Evolutionary conservation across 441 rosid genomes (phyloP).

Genomic region (Rhodomyrtus psidioides): DNA sequence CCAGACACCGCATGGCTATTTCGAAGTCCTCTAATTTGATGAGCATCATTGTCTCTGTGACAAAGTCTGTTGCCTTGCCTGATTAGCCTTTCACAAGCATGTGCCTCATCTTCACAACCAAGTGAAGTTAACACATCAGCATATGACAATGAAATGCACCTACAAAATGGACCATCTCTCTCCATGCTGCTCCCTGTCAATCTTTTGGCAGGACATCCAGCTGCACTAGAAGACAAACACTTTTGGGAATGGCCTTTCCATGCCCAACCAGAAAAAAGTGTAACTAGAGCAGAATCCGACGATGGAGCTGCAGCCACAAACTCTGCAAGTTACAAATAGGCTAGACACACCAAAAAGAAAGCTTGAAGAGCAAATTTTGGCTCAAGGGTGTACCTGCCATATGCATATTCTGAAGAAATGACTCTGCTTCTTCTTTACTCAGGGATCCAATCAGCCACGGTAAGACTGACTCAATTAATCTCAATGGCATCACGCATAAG

Average conservation of each 20-base stretch:
- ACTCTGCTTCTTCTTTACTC: conserved; percentile 49
- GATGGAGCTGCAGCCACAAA: conserved; percentile 49
- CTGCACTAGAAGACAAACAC: conserved; percentile 42
- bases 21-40: conserved; percentile 7
- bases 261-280: conserved; percentile 77
- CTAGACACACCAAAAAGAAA: neutral
- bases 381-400: conserved; percentile 46
- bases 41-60: conserved; percentile 14
- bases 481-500: conserved; percentile 72
- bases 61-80: conserved; percentile 21
- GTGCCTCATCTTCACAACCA: conserved; percentile 15
- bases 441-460: conserved; percentile 66
- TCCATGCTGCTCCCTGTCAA: conserved; percentile 15
- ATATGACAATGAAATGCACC: conserved; percentile 14
- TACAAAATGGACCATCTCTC: conserved; percentile 12
- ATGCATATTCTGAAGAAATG: conserved; percentile 55
- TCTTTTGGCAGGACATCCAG: conserved; percentile 41
- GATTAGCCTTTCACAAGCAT: conserved; percentile 21
- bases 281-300: conserved; percentile 55
- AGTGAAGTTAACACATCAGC: conserved; percentile 12
- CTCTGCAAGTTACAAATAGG: conserved; percentile 1
- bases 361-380: neutral
- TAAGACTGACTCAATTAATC: conserved; percentile 60
- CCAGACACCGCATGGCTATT: conserved; percentile 13
- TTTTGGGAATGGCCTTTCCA: conserved; percentile 49